Evolutionary conservation across 768 basidiomycete genomes (phyloP), one percentile per base, ranked within the genome.

Genomic region (Paxillus ammoniavirescens): DNA sequence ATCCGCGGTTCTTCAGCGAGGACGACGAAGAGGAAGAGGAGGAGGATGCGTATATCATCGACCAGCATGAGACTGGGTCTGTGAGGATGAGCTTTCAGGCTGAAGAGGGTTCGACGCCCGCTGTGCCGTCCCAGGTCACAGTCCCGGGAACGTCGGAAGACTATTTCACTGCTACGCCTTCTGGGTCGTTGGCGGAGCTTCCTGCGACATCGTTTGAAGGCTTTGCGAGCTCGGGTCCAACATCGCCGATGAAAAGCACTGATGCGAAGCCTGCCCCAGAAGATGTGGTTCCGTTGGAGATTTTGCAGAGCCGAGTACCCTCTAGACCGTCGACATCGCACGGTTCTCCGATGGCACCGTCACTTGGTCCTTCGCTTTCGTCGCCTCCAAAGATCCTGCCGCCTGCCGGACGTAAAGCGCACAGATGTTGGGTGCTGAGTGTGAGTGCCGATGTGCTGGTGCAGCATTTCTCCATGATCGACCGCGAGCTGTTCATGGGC

Each of bases 391-490:
- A 73, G 58, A 72, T 77, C 37, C 61, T 72, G n/a, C 52, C 64
- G 31, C 55, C 66, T n/a, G 48, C 70, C 10, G 73, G 69, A 7
- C 73, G 78, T 14, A 77, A 75, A n/a, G 65, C 72, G 7, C 82
- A 89, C 63, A 83, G 81, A 8, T 91, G 88, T 2, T 94, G 89
- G 73, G 76, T 94, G 47, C 73, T 91, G n/a, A 69, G 65, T 30
- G 75, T 80, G 64, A 75, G 82, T 6, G 82, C 88, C 1, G 82
- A 82, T 36, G 71, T 71, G 5, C 67, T 97, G 33, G 88, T 88
- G 1, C 78, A 84, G 49, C 89, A 93, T 61, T 89, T 95, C 62
- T 79, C 87, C 7, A 86, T 92, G 79, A 92, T 96, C 58, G 93
- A 96, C 58, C 80, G 90, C 23, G 93, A 95, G 60, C 72, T 95